Evolutionary conservation across 495 filamentous ascomycete genomes (phyloP).

Genomic region (Penicillium soppii): DNA sequence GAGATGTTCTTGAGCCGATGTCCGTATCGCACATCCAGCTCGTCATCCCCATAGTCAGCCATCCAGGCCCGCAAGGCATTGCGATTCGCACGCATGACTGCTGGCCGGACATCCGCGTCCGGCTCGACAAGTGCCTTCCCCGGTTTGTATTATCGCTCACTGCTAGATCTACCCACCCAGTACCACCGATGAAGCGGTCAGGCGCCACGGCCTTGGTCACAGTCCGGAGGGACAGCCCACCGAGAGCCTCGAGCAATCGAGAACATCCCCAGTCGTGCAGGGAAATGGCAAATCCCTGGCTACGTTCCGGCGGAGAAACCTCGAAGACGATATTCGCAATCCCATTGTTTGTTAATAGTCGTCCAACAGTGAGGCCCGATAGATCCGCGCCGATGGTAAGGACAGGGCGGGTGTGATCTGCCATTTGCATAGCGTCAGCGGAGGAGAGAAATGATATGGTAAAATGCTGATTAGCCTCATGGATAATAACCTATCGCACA

Average conservation of each 20-base stretch:
- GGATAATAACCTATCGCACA: background rate
- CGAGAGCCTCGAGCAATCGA: constrained; percentile 7
- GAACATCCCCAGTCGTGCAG: constrained; percentile 15
- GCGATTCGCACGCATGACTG: constrained; percentile 11
- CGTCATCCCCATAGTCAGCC: constrained; percentile 6
- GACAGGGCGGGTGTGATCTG: constrained; percentile 32
- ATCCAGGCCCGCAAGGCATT: constrained; percentile 12
- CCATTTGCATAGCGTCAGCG: background rate
- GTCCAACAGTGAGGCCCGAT: constrained; percentile 49
- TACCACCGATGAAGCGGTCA: constrained; percentile 11
- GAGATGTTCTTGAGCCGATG: constrained; percentile 5
- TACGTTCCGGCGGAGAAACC: constrained; percentile 7
- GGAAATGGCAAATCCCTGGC: constrained; percentile 13
- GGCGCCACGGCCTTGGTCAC: constrained; percentile 8
- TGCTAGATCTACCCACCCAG: constrained; percentile 7
- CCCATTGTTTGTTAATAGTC: constrained; percentile 12
- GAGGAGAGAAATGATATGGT: background rate
- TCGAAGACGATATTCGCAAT: constrained; percentile 17
- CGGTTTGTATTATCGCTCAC: background rate
- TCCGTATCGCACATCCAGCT: constrained; percentile 9
- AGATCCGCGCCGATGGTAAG: constrained; percentile 55
- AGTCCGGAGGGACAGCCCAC: background rate
- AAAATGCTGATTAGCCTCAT: background rate
- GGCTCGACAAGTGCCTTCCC: constrained; percentile 24
- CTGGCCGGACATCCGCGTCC: background rate